Percentiles rank a stretch among this genome's conserved stretches.
These are phyloP conservation scores for Bremia lactucae DNA, from an alignment of 352 stramenopile genomes.

Conservation along the genomic window DNA sequence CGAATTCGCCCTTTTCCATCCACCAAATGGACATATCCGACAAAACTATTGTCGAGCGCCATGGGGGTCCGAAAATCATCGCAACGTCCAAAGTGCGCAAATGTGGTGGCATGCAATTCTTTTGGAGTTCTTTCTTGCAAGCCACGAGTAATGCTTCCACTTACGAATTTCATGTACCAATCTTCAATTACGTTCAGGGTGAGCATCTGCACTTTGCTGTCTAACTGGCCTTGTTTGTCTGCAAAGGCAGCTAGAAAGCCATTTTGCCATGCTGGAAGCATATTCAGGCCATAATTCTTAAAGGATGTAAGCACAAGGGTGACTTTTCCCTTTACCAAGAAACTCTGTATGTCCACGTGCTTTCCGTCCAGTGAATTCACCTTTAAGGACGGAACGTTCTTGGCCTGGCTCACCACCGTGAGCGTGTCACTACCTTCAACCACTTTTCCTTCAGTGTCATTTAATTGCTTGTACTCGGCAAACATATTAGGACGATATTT, in stretches of 20 bases:
- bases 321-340: slow-evolving; percentile 37
- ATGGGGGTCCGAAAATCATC: slow-evolving; percentile 73
- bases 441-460: slow-evolving; percentile 79
- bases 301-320: slow-evolving; percentile 77
- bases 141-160: slow-evolving; percentile 49
- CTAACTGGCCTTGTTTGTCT: slow-evolving; percentile 8
- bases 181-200: slow-evolving; percentile 82
- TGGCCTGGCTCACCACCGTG: slow-evolving; percentile 46
- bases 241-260: slow-evolving; percentile 43
- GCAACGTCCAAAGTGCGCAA: slow-evolving; percentile 63
- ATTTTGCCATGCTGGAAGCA: slow-evolving; percentile 67
- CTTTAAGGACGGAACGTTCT: slow-evolving; percentile 39
- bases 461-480: slow-evolving; percentile 82
- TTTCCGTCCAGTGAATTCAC: slow-evolving; percentile 41
- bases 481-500: slow-evolving; percentile 85
- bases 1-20: slow-evolving; percentile 73
- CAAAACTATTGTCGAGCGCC: slow-evolving; percentile 80
- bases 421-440: slow-evolving; percentile 39
- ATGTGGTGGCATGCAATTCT: slow-evolving; percentile 39
- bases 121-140: slow-evolving; percentile 41
- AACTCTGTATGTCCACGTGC: slow-evolving; percentile 36
- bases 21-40: slow-evolving; percentile 74
- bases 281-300: slow-evolving; percentile 80
- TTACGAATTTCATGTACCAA: slow-evolving; percentile 83
- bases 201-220: slow-evolving; percentile 37